Conservation (phyloP, 768 basidiomycete species). For the Suillus occidentalis region DNA sequence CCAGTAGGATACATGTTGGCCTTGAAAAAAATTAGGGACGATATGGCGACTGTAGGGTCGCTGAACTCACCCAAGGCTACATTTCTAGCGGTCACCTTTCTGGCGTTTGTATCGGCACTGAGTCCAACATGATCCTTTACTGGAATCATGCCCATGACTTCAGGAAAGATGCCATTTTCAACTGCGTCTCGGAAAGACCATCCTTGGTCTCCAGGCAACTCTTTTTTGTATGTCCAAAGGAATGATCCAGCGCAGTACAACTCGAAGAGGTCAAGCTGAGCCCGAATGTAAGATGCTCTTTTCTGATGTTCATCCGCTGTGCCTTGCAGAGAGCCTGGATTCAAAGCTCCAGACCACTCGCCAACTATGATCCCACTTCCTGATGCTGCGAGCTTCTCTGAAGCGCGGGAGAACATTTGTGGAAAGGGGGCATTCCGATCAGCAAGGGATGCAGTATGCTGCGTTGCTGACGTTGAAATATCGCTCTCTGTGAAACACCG, state of each 20-base stretch:
- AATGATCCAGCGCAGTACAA: constrained; percentile 68
- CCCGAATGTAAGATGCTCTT: constrained; percentile 50
- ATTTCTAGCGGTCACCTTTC: constrained; percentile 31
- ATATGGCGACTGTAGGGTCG: constrained; percentile 14
- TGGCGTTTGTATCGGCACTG: constrained; percentile 18
- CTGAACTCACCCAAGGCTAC: constrained; percentile 34
- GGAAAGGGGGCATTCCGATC: constrained; percentile 41
- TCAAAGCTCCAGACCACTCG: constrained; percentile 79
- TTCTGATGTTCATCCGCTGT: constrained; percentile 42
- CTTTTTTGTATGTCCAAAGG: constrained; percentile 86
- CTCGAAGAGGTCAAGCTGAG: constrained; percentile 69
- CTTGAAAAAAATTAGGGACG: constrained; percentile 28
- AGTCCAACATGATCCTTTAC: constrained; percentile 21
- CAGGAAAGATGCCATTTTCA: constrained; percentile 60
- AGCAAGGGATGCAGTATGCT: constrained; percentile 52
- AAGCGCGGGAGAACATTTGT: constrained; percentile 40
- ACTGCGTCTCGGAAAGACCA: constrained; percentile 74
- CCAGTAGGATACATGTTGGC: constrained; percentile 42
- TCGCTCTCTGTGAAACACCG: constrained; percentile 74
- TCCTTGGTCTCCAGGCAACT: constrained; percentile 61
- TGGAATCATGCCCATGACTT: constrained; percentile 43
- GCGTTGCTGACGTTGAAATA: constrained; percentile 47
- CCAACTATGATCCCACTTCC: constrained; percentile 65
- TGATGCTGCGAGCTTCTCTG: constrained; percentile 33
- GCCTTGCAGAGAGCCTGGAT: constrained; percentile 59